A percentile compares a stretch with the other conserved stretches of the same genome.
Conservation (phyloP, 2,329 filamentous ascomycete species). For the Verticillium dahliae region DNA sequence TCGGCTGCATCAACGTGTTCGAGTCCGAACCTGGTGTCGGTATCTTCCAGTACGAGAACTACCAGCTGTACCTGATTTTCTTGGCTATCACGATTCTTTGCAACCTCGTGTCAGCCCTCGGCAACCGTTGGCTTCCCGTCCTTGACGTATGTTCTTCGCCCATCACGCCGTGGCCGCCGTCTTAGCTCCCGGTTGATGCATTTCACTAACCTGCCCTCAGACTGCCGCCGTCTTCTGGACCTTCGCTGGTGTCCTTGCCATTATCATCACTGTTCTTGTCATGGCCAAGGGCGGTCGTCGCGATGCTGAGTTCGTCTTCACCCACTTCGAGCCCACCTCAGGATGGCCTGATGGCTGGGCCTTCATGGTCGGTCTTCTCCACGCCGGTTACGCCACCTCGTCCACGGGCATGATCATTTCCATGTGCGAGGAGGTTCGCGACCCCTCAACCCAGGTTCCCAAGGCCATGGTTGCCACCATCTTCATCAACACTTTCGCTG, state of each 20-base stretch:
- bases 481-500: slow-evolving; percentile 58
- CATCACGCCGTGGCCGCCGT: slow-evolving; percentile 8
- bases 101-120: slow-evolving; percentile 59
- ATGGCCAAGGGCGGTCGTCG: slow-evolving; percentile 64
- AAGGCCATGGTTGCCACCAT: slow-evolving; percentile 67
- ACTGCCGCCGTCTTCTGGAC: slow-evolving; percentile 71
- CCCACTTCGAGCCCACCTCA: slow-evolving; percentile 60
- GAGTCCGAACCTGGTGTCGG: slow-evolving; percentile 33
- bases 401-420: slow-evolving; percentile 76
- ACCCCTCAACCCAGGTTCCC: slow-evolving; percentile 61
- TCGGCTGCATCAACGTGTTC: slow-evolving; percentile 51
- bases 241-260: slow-evolving; percentile 62
- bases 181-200: slow-evolving; percentile 8
- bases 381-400: slow-evolving; percentile 67
- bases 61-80: slow-evolving; percentile 68
- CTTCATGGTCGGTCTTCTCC: slow-evolving; percentile 65
- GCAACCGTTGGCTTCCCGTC: slow-evolving; percentile 59
- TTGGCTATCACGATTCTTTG: slow-evolving; percentile 59
- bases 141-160: slow-evolving; percentile 54
- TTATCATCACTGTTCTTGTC: slow-evolving; percentile 55
- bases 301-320: slow-evolving; percentile 57
- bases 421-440: slow-evolving; percentile 68
- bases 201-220: slow-evolving; percentile 24
- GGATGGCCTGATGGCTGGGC: slow-evolving; percentile 68
- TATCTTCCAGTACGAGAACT: slow-evolving; percentile 42